Conservation (phyloP, 2,329 filamentous ascomycete genomes). For the Aspergillus sp. region DNA sequence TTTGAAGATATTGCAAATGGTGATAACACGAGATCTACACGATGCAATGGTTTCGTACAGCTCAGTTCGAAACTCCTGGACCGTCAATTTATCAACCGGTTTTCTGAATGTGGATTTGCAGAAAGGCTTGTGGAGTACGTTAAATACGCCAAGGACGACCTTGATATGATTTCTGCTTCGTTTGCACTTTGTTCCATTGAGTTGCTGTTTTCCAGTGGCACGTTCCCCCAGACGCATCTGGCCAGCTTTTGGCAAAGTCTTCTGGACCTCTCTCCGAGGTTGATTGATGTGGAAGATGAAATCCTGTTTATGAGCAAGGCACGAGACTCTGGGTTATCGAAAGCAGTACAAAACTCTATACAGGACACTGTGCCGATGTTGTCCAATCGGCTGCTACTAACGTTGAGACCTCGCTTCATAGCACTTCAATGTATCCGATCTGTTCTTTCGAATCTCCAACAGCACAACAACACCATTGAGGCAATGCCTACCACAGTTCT, state of each 20-base stretch:
- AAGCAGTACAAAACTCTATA: constrained; percentile 22
- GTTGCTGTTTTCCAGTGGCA: constrained; percentile 22
- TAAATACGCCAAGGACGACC: constrained; percentile 39
- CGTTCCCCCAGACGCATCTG: constrained; percentile 22
- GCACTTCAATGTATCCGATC: constrained; percentile 27
- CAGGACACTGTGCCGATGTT: constrained; percentile 19
- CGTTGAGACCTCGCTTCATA: constrained; percentile 26
- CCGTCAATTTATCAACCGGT: constrained; percentile 39
- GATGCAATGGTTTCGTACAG: constrained; percentile 50
- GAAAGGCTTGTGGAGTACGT: constrained; percentile 60
- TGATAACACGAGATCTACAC: constrained; percentile 39
- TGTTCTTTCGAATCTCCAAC: constrained; percentile 26
- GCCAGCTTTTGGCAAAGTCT: constrained; percentile 26
- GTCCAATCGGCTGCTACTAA: constrained; percentile 10
- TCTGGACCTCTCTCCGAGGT: constrained; percentile 17
- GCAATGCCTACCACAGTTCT: constrained; percentile 22
- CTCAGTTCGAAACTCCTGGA: constrained; percentile 48
- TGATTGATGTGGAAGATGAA: constrained; percentile 25
- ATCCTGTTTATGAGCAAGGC: constrained; percentile 18
- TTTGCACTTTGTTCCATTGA: constrained; percentile 28
- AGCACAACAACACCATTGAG: constrained; percentile 21
- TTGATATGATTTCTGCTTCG: constrained; percentile 41
- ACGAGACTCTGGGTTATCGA: constrained; percentile 22
- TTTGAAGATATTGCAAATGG: constrained; percentile 53
- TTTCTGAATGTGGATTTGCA: constrained; percentile 67